Conservation (phyloP, 306 rosid genomes). For the Inga oerstediana region DNA sequence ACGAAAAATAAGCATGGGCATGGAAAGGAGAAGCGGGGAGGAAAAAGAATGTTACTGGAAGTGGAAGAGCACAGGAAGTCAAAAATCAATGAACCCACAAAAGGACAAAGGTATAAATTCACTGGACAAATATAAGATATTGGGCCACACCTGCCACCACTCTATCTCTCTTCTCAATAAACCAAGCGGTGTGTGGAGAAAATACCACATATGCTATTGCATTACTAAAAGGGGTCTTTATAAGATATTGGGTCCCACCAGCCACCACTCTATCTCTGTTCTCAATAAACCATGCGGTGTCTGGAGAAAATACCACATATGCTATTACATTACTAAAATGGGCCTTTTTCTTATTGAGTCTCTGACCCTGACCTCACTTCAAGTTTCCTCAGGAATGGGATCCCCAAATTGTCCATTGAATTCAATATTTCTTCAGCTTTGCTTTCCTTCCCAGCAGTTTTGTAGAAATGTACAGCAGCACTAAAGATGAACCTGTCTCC, state of each 20-base stretch:
- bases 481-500: conserved; percentile 75
- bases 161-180: not conserved
- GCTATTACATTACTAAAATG: not conserved
- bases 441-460: conserved; percentile 50
- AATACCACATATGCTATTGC: not conserved
- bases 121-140: not conserved
- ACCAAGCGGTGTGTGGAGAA: not conserved
- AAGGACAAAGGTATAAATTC: not conserved
- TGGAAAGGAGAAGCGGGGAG: not conserved
- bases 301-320: not conserved
- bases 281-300: not conserved
- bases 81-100: not conserved
- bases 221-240: not conserved
- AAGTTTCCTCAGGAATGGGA: conserved; percentile 64
- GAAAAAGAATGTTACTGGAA: not conserved
- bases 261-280: not conserved
- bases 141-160: not conserved
- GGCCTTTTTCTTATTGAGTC: not conserved
- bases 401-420: conserved; percentile 53
- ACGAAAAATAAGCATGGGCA: not conserved
- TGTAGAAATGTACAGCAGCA: conserved; percentile 78
- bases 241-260: not conserved
- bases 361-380: conserved; percentile 57
- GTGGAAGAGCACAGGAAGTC: not conserved
- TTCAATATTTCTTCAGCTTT: conserved; percentile 60